Percentiles rank a stretch among this genome's conserved stretches.
These are phyloP conservation scores for Daldinia loculata DNA, from an alignment of 495 filamentous ascomycete species.

Conservation along the genomic window DNA sequence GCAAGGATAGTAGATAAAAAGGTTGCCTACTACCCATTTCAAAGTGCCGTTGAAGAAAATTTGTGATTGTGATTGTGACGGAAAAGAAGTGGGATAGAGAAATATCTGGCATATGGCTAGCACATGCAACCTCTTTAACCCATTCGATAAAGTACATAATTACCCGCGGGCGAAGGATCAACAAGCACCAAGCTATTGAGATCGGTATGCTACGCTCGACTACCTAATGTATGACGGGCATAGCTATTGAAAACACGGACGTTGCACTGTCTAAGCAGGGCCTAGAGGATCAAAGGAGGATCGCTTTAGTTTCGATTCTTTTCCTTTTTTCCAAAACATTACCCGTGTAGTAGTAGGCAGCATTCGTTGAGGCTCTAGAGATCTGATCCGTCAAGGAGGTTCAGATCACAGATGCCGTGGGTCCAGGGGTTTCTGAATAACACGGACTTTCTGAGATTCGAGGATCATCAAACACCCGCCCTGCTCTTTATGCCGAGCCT, in stretches of 20 bases:
- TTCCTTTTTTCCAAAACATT: conserved; percentile 25
- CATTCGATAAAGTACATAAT: conserved; percentile 18
- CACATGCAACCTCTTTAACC: conserved; percentile 35
- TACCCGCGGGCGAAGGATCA: conserved; percentile 36
- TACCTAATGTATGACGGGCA: not conserved
- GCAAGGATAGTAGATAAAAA: conserved; percentile 29
- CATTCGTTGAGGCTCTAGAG: conserved; percentile 33
- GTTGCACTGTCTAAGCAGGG: conserved; percentile 18
- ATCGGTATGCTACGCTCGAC: conserved; percentile 9
- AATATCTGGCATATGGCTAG: too few species aligned
- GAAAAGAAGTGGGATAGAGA: not conserved
- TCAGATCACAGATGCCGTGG: conserved; percentile 35
- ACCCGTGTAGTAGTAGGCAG: not conserved
- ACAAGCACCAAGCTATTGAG: conserved; percentile 29
- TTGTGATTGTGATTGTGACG: conserved; percentile 1
- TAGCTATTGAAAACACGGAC: not conserved
- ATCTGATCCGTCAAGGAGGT: conserved; percentile 36
- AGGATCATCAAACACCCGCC: conserved; percentile 36
- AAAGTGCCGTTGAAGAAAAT: not conserved
- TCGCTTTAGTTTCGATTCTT: conserved; percentile 37
- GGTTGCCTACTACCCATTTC: not conserved
- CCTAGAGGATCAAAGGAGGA: conserved; percentile 24
- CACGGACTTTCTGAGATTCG: conserved; percentile 29
- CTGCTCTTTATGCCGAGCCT: conserved; percentile 28
- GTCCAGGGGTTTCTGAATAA: conserved; percentile 18